Conservation (phyloP, 768 basidiomycete genomes). For the Kwoniella mangroviensis region DNA sequence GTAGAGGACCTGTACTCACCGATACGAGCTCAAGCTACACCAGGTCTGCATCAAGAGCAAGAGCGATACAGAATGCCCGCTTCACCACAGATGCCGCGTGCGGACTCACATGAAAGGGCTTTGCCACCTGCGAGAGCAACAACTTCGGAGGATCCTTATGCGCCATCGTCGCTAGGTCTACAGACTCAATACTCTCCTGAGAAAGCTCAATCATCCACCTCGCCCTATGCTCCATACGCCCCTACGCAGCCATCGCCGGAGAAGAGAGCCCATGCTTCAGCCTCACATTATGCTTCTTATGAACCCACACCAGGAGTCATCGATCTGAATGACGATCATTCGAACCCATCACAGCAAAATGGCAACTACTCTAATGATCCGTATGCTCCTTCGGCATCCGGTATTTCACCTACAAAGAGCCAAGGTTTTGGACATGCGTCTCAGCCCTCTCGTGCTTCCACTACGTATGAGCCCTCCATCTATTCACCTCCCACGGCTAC, state of each 20-base stretch:
- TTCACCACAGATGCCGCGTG: background rate
- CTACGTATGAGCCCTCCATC: conserved; percentile 32
- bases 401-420: conserved; percentile 9
- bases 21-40: too few relatives aligned
- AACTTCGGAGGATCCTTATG: conserved; percentile 14
- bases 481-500: conserved; percentile 29
- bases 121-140: background rate
- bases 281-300: too few relatives aligned
- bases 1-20: conserved; percentile 11
- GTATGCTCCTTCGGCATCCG: conserved; percentile 8
- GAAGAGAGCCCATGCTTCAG: too few relatives aligned
- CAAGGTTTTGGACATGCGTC: conserved; percentile 1
- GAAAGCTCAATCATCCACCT: background rate
- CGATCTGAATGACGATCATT: conserved; percentile 12
- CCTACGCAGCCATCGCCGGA: background rate
- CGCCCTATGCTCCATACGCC: background rate
- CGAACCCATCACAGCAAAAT: conserved; percentile 1
- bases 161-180: conserved; percentile 15
- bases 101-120: background rate
- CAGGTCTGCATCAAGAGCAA: background rate
- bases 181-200: conserved; percentile 1
- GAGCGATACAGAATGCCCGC: background rate
- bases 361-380: conserved; percentile 16
- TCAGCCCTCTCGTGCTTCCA: conserved; percentile 11
- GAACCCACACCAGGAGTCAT: background rate